Evolutionary conservation across 2,329 filamentous ascomycete genomes (phyloP).

Genomic region (Xylariaceae sp.): DNA sequence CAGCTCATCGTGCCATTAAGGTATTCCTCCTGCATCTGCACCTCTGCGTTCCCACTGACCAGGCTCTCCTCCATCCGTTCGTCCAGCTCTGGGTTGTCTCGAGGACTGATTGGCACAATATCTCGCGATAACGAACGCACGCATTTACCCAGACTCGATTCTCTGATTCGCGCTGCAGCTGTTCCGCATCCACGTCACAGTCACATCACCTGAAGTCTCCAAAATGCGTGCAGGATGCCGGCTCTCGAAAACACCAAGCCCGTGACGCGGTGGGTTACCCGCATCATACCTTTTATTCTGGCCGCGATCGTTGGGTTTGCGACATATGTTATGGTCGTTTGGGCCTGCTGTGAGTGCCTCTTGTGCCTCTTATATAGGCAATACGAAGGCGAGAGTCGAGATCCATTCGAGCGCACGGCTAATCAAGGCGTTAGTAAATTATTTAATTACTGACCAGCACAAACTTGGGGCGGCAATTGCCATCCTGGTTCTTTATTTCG

Average conservation of each 20-base stretch:
- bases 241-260: slow-evolving; percentile 35
- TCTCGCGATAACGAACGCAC: background rate
- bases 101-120: background rate
- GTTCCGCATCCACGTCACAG: background rate
- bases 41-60: background rate
- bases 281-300: slow-evolving; percentile 66
- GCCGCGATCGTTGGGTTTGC: slow-evolving; percentile 61
- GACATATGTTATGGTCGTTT: slow-evolving; percentile 64
- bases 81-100: background rate
- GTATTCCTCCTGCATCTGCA: background rate
- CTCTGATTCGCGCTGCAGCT: background rate
- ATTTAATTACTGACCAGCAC: slow-evolving; percentile 52
- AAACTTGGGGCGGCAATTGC: slow-evolving; percentile 56
- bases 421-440: slow-evolving; percentile 53
- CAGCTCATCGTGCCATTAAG: slow-evolving; percentile 10
- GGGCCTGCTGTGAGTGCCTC: slow-evolving; percentile 58
- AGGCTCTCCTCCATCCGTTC: background rate
- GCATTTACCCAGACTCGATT: background rate
- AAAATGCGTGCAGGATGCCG: slow-evolving; percentile 29
- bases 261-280: slow-evolving; percentile 54
- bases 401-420: slow-evolving; percentile 1
- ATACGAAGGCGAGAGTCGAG: background rate
- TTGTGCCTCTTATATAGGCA: background rate
- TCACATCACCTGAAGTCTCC: background rate
- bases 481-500: slow-evolving; percentile 66